Percentiles rank a stretch among this genome's conserved stretches.
phyloP scores from a whole-genome alignment of 2,329 filamentous ascomycete genomes.

The Aureobasidium namibiae region DNA sequence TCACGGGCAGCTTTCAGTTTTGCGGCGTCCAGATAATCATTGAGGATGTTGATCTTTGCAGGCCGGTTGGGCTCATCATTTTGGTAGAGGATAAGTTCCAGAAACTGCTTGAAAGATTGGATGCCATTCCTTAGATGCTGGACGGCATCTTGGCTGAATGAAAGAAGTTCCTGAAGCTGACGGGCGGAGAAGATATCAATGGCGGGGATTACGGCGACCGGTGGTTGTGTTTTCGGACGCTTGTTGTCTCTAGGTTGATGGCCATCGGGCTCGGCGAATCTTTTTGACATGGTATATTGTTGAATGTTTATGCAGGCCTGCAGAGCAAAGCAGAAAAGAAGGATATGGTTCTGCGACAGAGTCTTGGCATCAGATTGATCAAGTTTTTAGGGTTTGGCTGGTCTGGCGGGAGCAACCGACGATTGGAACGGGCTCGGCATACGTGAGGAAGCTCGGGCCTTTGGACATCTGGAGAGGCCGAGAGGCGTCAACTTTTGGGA shows the following conservation, averaged over 20 bases:
- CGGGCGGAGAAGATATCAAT: constrained; percentile 49
- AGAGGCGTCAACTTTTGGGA: constrained; percentile 3
- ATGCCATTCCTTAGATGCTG: constrained; percentile 61
- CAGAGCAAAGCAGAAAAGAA: constrained; percentile 8
- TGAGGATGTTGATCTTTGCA: constrained; percentile 51
- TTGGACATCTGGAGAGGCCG: neutral
- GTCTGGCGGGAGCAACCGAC: neutral
- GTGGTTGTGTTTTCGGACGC: neutral
- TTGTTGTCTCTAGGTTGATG: neutral
- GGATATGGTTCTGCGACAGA: neutral
- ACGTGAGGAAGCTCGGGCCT: neutral
- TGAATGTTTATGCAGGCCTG: neutral
- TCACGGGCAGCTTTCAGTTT: constrained; percentile 42
- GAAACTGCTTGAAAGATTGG: constrained; percentile 61
- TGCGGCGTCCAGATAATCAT: constrained; percentile 59
- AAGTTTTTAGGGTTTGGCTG: constrained; percentile 7
- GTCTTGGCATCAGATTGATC: neutral
- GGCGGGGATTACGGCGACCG: neutral
- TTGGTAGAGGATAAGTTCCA: constrained; percentile 54
- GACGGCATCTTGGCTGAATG: constrained; percentile 60
- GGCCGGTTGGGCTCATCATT: constrained; percentile 40
- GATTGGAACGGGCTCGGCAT: neutral
- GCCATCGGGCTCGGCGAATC: constrained; percentile 8
- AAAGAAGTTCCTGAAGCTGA: constrained; percentile 60
- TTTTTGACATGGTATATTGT: constrained; percentile 5